Evolutionary conservation across 2,329 filamentous ascomycete genomes (phyloP).

Genomic region (Trichoderma breve): DNA sequence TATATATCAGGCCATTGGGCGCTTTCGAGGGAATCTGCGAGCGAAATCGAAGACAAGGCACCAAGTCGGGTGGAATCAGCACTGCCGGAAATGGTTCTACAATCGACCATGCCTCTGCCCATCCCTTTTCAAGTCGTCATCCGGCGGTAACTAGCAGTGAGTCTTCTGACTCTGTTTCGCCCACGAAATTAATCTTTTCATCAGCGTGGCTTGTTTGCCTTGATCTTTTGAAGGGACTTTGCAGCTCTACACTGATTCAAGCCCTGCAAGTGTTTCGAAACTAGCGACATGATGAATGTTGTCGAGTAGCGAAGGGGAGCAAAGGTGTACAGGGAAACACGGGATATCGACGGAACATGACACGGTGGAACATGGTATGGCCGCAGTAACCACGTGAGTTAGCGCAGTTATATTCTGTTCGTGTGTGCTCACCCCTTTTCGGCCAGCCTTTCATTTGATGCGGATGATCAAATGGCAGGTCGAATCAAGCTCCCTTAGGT

Average conservation of each 20-base stretch:
- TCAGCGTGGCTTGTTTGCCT: neutral
- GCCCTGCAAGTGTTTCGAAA: neutral
- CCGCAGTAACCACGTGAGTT: neutral
- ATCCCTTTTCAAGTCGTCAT: neutral
- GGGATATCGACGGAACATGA: neutral
- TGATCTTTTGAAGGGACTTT: neutral
- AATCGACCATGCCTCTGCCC: neutral
- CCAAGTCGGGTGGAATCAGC: too few species aligned
- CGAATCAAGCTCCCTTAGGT: neutral
- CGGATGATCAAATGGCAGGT: neutral
- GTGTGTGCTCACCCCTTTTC: too few species aligned
- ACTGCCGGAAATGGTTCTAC: neutral
- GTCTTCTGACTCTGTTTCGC: fast-evolving
- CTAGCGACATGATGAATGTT: neutral
- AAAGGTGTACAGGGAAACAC: neutral
- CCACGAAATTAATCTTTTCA: too few species aligned
- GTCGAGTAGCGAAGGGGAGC: neutral
- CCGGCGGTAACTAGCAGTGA: neutral
- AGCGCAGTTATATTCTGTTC: neutral
- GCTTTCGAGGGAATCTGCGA: neutral
- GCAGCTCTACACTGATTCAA: too few species aligned
- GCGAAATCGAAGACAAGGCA: neutral
- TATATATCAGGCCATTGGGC: too few species aligned
- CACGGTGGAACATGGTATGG: too few species aligned
- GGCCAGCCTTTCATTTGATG: neutral